Evolutionary conservation across 2,329 filamentous ascomycete species (phyloP), one percentile per base, ranked within the genome.

Genomic region (Thyridium curvatum): DNA sequence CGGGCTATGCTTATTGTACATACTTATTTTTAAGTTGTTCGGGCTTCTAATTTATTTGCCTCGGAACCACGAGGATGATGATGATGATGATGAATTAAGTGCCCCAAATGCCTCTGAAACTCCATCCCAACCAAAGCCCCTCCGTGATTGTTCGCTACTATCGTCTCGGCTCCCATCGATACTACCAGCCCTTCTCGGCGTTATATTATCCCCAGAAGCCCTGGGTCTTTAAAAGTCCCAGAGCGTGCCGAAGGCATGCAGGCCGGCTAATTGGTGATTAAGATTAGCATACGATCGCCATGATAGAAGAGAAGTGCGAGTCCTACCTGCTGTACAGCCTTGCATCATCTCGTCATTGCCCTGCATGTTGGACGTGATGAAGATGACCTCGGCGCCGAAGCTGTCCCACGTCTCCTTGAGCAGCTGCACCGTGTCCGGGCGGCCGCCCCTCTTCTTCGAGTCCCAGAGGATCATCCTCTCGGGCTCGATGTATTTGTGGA

Each of bases 281-380:
- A 21, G 38, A 41, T 38, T 44, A 35, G 42, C 47, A 31, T 50
- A 45, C 33, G 26, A 30, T 13, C 12, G 14, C 26, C 35, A 26
- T 31, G 8, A 26, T 30, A 12, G 33, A 12, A 18, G 30, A 41
- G 21, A 36, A 21, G 16, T 40, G 17, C 38, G 17, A 13, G 31
- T 53, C 59, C 18, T 52, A 62, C 61, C 58, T 44, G 48, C 57
- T 41, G 50, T 52, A 42, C 61, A 65, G 18, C 62, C 62, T 40
- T 59, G 58, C 59, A 65, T 64, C 61, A 65, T 64, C 50, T 65
- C 62, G 41, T 64, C 60, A 42, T 65, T 65, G 18, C 62, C 61
- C 40, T 57, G 49, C 56, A 47, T 74, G 42, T 65, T 65, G 30
- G 57, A 62, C 2, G 62, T 65, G 46, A 65, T 65, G 51, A 65